Conservation (phyloP, 371 early-diverging fungal genomes). For the Saksenaea oblongispora region DNA sequence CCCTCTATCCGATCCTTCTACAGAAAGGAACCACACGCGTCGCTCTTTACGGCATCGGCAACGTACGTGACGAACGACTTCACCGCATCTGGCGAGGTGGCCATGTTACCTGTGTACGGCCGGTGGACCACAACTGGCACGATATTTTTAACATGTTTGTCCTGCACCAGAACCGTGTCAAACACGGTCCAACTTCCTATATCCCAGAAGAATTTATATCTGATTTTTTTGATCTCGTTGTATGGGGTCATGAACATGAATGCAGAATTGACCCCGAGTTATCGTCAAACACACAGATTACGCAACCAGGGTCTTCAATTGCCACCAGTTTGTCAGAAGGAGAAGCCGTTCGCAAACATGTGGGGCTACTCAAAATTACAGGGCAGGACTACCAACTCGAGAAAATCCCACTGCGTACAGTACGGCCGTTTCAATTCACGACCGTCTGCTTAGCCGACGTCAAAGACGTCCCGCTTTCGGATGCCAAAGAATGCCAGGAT, state of each 20-base stretch:
- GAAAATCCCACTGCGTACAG: slow-evolving; percentile 75
- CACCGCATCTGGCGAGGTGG: slow-evolving; percentile 81
- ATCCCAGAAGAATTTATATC: slow-evolving; percentile 91
- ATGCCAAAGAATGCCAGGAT: slow-evolving; percentile 45
- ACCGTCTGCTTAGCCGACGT: slow-evolving; percentile 65
- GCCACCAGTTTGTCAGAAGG: slow-evolving; percentile 94
- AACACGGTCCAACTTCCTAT: slow-evolving; percentile 83
- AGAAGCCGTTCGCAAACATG: slow-evolving; percentile 87
- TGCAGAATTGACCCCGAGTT: slow-evolving; percentile 79
- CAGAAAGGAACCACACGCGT: slow-evolving; percentile 78
- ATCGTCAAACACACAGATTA: slow-evolving; percentile 44
- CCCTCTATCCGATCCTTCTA: slow-evolving; percentile 81
- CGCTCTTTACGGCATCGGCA: slow-evolving; percentile 96
- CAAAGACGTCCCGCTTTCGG: slow-evolving; percentile 14
- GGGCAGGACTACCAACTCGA: slow-evolving; percentile 68
- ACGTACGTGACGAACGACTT: slow-evolving; percentile 93
- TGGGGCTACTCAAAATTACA: slow-evolving; percentile 75
- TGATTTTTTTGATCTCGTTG: slow-evolving; percentile 83
- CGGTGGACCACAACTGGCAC: slow-evolving; percentile 65
- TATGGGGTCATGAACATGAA: slow-evolving; percentile 99
- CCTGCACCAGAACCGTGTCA: slow-evolving; percentile 89
- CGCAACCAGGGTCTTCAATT: slow-evolving; percentile 97
- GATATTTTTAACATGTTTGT: slow-evolving; percentile 66
- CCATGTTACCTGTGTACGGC: slow-evolving; percentile 77
- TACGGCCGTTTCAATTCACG: slow-evolving; percentile 89